phyloP scores from a whole-genome alignment of 345 rosid genomes.

The Noccaea bulbosa region DNA sequence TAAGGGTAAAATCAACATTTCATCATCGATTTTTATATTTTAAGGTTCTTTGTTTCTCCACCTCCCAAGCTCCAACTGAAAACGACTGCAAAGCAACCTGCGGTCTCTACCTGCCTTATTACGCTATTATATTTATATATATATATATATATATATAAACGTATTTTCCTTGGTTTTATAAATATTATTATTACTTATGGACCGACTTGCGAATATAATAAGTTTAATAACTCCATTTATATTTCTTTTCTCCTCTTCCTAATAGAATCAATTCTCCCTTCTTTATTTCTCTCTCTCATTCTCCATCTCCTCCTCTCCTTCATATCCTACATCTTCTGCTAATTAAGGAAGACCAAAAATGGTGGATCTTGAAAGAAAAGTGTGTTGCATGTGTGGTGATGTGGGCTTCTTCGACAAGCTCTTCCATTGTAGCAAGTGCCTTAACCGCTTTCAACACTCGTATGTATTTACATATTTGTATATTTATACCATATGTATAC shows the following conservation, averaged over 20 bases:
- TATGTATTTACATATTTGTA: constrained; percentile 43
- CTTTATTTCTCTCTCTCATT: constrained; percentile 19
- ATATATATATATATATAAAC: constrained; percentile 7
- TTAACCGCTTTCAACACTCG: constrained; percentile 91
- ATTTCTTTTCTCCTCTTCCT: constrained; percentile 21
- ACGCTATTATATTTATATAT: constrained; percentile 33
- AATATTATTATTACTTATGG: constrained; percentile 28
- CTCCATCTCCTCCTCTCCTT: constrained; percentile 19
- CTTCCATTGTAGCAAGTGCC: constrained; percentile 91
- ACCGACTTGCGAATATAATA: constrained; percentile 44
- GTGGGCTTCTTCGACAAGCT: constrained; percentile 95
- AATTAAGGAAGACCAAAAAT: constrained; percentile 41
- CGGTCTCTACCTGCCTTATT: constrained; percentile 67
- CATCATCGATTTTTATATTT: constrained; percentile 35
- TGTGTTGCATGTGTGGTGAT: constrained; percentile 99
- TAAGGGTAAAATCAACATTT: constrained; percentile 55
- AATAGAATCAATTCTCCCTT: constrained; percentile 38
- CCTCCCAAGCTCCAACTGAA: constrained; percentile 56
- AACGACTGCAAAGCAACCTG: constrained; percentile 91
- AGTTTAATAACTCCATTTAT: constrained; percentile 19
- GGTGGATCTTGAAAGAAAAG: constrained; percentile 79
- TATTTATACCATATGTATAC: neutral
- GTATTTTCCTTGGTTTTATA: constrained; percentile 24
- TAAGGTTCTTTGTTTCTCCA: constrained; percentile 64
- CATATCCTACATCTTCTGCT: constrained; percentile 34